Evolutionary conservation across 257 asterid species (phyloP).

Genomic region (Solanum pennellii): DNA sequence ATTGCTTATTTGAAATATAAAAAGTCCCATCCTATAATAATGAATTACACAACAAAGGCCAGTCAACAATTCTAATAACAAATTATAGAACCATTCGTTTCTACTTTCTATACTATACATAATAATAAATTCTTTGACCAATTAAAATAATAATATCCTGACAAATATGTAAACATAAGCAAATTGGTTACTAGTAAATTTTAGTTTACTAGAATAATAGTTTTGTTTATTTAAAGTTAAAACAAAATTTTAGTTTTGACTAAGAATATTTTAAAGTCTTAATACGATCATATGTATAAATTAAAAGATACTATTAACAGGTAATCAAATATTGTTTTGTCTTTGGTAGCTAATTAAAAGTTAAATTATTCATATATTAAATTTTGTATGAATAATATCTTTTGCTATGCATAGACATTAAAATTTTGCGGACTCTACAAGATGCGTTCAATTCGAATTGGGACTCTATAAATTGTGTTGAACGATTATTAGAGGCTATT

Average conservation of each 20-base stretch:
- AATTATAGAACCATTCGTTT: background rate
- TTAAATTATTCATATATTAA: background rate
- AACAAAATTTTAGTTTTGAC: background rate
- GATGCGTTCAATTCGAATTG: too few species aligned
- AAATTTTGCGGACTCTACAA: too few species aligned
- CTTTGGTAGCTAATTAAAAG: background rate
- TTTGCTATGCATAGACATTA: background rate
- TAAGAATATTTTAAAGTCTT: background rate
- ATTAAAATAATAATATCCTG: background rate
- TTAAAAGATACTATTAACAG: background rate
- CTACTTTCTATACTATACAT: background rate
- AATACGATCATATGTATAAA: background rate
- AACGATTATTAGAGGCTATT: too few species aligned
- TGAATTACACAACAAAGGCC: background rate
- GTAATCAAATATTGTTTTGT: background rate
- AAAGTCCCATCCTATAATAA: background rate
- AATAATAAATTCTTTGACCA: background rate
- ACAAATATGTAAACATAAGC: background rate
- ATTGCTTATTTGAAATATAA: background rate
- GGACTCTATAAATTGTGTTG: too few species aligned
- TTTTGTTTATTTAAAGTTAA: background rate
- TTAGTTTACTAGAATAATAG: background rate
- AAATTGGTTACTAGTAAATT: background rate
- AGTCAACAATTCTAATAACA: background rate
- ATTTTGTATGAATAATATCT: background rate